Percentiles rank a stretch among this genome's conserved stretches.
phyloP scores from a whole-genome alignment of 257 asterid species.

The Lantana camara region DNA sequence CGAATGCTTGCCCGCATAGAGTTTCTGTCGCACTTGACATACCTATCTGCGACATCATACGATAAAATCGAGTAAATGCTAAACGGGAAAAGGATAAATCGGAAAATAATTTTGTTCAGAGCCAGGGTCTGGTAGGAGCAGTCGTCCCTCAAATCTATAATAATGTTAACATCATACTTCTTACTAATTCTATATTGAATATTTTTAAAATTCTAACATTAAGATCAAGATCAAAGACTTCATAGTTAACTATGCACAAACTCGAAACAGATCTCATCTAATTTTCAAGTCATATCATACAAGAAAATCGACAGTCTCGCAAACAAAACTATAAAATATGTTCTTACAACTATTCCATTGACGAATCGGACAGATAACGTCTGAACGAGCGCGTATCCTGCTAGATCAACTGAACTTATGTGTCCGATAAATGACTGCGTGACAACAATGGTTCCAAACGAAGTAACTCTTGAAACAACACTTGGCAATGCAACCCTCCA shows the following conservation, averaged over 20 bases:
- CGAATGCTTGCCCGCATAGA: constrained; percentile 80
- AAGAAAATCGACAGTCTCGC: too few species aligned
- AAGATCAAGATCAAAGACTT: background rate
- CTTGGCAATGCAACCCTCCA: constrained; percentile 69
- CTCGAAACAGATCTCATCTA: background rate
- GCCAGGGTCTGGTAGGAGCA: too few species aligned
- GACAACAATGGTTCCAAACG: constrained; percentile 58
- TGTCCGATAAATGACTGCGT: constrained; percentile 72
- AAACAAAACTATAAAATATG: too few species aligned
- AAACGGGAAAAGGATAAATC: background rate
- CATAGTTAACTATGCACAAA: background rate
- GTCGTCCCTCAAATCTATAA: too few species aligned
- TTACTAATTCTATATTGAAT: too few species aligned
- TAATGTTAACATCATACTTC: too few species aligned
- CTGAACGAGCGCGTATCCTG: constrained; percentile 71
- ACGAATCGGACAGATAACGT: constrained; percentile 59
- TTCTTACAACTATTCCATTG: constrained; percentile 58
- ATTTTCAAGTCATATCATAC: background rate
- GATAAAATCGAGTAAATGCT: background rate
- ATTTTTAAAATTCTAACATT: too few species aligned
- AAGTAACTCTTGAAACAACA: constrained; percentile 53
- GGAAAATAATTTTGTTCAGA: background rate
- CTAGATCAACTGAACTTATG: constrained; percentile 53
- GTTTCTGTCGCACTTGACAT: constrained; percentile 92
- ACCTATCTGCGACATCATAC: constrained; percentile 49